Evolutionary conservation across 1,139 yeast genomes (phyloP).

Genomic region (Debaryomyces coudertii): DNA sequence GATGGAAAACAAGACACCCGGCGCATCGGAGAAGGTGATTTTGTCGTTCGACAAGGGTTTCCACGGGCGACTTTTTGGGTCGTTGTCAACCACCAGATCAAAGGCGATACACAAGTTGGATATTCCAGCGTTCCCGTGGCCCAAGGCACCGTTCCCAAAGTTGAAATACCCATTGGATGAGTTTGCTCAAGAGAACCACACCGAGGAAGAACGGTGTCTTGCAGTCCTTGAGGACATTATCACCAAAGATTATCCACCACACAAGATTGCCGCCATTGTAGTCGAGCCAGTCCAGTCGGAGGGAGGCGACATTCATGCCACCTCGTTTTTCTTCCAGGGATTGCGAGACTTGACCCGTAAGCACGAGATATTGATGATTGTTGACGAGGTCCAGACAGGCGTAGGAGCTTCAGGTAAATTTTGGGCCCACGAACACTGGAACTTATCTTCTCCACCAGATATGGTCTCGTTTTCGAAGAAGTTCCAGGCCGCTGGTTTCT

Average conservation of each 20-base stretch:
- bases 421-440: constrained; percentile 77
- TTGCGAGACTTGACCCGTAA: constrained; percentile 64
- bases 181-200: constrained; percentile 51
- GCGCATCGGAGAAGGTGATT: constrained; percentile 68
- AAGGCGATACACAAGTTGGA: constrained; percentile 77
- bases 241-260: constrained; percentile 47
- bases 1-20: constrained; percentile 70
- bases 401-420: constrained; percentile 72
- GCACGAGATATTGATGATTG: constrained; percentile 61
- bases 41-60: constrained; percentile 71
- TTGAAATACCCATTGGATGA: constrained; percentile 67
- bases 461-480: constrained; percentile 77
- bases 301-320: constrained; percentile 76
- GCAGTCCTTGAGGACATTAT: constrained; percentile 57
- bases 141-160: constrained; percentile 71
- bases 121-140: constrained; percentile 79
- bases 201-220: constrained; percentile 66
- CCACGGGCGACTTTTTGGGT: constrained; percentile 78
- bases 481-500: constrained; percentile 80
- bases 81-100: constrained; percentile 72
- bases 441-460: constrained; percentile 66
- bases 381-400: constrained; percentile 79
- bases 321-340: constrained; percentile 63
- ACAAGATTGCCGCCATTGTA: constrained; percentile 63
- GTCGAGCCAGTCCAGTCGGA: constrained; percentile 77